Percentiles rank a stretch among this genome's conserved stretches.
These are phyloP conservation scores for Xylaria sp. DNA, from an alignment of 2,329 filamentous ascomycete genomes.

Conservation along the genomic window DNA sequence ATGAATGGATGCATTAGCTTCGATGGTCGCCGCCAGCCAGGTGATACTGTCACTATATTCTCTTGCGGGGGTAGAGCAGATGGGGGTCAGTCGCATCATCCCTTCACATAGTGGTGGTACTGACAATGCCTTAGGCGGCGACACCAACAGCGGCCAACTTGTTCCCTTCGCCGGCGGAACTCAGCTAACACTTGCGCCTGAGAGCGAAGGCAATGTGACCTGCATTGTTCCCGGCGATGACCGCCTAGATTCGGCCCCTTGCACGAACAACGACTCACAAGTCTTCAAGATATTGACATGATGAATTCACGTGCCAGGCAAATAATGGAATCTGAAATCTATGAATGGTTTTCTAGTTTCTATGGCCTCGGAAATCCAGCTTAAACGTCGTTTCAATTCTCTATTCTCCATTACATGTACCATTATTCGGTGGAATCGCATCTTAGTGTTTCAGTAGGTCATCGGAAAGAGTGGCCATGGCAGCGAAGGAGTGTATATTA, in stretches of 20 bases:
- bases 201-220: slow-evolving; percentile 55
- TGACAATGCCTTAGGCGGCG: slow-evolving; percentile 52
- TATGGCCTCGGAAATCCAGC: background rate
- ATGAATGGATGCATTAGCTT: slow-evolving; percentile 65
- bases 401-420: slow-evolving; percentile 10
- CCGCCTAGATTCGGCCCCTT: slow-evolving; percentile 49
- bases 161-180: slow-evolving; percentile 58
- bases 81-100: slow-evolving; percentile 52
- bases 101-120: background rate
- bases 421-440: background rate
- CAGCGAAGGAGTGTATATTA: background rate
- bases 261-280: slow-evolving; percentile 46
- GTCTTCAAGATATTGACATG: slow-evolving; percentile 46
- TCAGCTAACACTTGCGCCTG: slow-evolving; percentile 58
- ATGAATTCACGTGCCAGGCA: background rate
- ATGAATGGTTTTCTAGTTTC: background rate
- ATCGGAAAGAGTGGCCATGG: background rate
- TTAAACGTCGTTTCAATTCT: slow-evolving; percentile 3
- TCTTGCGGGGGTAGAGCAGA: slow-evolving; percentile 64
- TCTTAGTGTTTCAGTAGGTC: background rate
- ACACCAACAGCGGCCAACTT: slow-evolving; percentile 61
- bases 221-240: slow-evolving; percentile 57
- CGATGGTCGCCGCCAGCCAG: slow-evolving; percentile 56
- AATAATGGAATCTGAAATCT: background rate
- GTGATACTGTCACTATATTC: slow-evolving; percentile 62